Conservation (phyloP, 805 yeast species). For the Zygotorulaspora chibaensis region DNA sequence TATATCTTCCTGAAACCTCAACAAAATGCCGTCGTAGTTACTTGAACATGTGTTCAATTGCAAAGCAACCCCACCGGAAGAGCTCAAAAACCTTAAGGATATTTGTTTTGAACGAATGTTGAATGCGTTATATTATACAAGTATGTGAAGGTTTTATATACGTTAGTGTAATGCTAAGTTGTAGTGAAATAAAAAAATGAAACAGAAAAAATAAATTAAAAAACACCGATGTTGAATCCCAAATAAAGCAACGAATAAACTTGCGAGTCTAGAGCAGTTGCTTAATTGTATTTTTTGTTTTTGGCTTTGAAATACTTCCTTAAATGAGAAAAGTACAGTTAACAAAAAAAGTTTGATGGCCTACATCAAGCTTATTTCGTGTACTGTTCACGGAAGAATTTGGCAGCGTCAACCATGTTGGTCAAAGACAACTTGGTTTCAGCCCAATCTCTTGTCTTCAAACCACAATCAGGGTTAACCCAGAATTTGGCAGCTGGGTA, state of each 20-base stretch:
- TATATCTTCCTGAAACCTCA: background rate
- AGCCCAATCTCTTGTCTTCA: slow-evolving; percentile 99
- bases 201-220: slow-evolving; percentile 15
- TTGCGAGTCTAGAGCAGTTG: background rate
- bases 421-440: slow-evolving; percentile 93
- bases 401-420: slow-evolving; percentile 99
- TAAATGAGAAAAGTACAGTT: slow-evolving; percentile 3
- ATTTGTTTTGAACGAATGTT: slow-evolving; percentile 30
- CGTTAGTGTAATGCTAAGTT: slow-evolving; percentile 7
- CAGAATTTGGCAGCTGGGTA: slow-evolving; percentile 98
- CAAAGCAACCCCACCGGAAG: background rate
- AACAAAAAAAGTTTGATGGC: slow-evolving; percentile 9
- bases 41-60: background rate
- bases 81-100: background rate
- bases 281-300: background rate
- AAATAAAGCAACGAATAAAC: slow-evolving; percentile 7
- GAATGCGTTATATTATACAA: slow-evolving; percentile 34
- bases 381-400: slow-evolving; percentile 75
- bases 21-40: background rate
- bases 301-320: slow-evolving; percentile 9
- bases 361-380: slow-evolving; percentile 22
- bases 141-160: slow-evolving; percentile 12
- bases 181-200: slow-evolving; percentile 4
- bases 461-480: slow-evolving; percentile 99
- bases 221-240: slow-evolving; percentile 35